phyloP scores from a whole-genome alignment of 2,329 filamentous ascomycete species.

The Xylaria sp. region DNA sequence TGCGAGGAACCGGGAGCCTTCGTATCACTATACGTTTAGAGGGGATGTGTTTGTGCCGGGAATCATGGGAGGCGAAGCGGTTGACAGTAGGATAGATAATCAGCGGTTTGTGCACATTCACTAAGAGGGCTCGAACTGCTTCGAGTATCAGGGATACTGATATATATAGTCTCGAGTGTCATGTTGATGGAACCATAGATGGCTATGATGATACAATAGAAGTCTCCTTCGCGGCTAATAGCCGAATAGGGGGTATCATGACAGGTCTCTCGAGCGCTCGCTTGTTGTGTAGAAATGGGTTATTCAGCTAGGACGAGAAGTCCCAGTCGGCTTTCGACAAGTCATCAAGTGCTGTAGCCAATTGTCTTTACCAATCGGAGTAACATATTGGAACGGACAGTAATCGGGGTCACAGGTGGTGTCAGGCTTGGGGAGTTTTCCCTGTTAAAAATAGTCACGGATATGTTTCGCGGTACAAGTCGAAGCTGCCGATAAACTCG shows the following conservation, averaged over 20 bases:
- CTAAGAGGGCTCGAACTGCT: neutral
- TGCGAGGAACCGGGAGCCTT: neutral
- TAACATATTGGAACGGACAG: slow-evolving; percentile 52
- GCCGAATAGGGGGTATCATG: neutral
- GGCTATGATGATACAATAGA: too few species aligned
- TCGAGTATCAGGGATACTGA: neutral
- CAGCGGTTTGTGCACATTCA: slow-evolving; percentile 34
- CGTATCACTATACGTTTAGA: slow-evolving; percentile 28
- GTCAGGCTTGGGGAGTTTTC: slow-evolving; percentile 56
- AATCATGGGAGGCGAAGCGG: slow-evolving; percentile 34
- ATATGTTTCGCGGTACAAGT: slow-evolving; percentile 57
- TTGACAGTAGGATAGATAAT: slow-evolving; percentile 28
- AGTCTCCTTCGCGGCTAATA: neutral
- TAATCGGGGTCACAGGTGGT: slow-evolving; percentile 60
- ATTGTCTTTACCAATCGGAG: slow-evolving; percentile 8
- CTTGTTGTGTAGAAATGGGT: neutral
- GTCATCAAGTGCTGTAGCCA: slow-evolving; percentile 33
- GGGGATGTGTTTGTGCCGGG: slow-evolving; percentile 33
- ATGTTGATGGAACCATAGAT: neutral
- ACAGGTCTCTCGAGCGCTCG: neutral
- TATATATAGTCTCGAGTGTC: neutral
- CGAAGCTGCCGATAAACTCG: slow-evolving; percentile 58
- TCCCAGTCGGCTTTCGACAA: slow-evolving; percentile 34
- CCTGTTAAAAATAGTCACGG: slow-evolving; percentile 58
- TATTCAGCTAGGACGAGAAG: slow-evolving; percentile 22